Percentiles rank a stretch among this genome's conserved stretches.
These are phyloP conservation scores for Starmerella scarabaei DNA, from an alignment of 805 yeast genomes.

Conservation along the genomic window DNA sequence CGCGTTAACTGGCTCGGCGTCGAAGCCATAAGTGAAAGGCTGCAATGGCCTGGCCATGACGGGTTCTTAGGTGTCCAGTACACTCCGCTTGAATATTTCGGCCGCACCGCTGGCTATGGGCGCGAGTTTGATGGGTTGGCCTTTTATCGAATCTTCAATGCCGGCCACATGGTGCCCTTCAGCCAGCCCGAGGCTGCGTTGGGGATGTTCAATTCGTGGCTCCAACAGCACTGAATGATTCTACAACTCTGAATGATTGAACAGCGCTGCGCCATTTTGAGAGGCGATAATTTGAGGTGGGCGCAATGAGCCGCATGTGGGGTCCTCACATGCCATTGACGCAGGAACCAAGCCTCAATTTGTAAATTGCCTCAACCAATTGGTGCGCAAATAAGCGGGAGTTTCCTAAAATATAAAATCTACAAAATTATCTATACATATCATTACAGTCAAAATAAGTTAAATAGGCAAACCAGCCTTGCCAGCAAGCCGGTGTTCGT, in stretches of 20 bases:
- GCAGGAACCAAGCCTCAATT: too few relatives aligned
- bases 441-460: too few relatives aligned
- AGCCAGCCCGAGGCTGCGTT: constrained; percentile 74
- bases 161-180: constrained; percentile 91
- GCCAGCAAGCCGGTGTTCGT: constrained; percentile 16
- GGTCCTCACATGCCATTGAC: too few relatives aligned
- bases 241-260: too few relatives aligned
- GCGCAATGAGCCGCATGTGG: too few relatives aligned
- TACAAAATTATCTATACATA: too few relatives aligned
- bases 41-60: constrained; percentile 51
- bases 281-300: too few relatives aligned
- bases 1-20: constrained; percentile 95
- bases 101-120: constrained; percentile 46
- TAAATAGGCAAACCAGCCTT: too few relatives aligned
- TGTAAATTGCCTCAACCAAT: too few relatives aligned
- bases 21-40: constrained; percentile 61
- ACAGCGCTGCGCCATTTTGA: too few relatives aligned
- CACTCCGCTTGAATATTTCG: constrained; percentile 29
- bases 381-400: too few relatives aligned
- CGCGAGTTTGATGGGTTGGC: constrained; percentile 61
- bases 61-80: constrained; percentile 35
- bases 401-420: too few relatives aligned
- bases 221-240: constrained; percentile 25
- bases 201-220: constrained; percentile 78
- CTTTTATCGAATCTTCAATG: constrained; percentile 69